Base-by-base conservation (phyloP, 495 filamentous ascomycete species). In the Penicillium verhagenii region DNA sequence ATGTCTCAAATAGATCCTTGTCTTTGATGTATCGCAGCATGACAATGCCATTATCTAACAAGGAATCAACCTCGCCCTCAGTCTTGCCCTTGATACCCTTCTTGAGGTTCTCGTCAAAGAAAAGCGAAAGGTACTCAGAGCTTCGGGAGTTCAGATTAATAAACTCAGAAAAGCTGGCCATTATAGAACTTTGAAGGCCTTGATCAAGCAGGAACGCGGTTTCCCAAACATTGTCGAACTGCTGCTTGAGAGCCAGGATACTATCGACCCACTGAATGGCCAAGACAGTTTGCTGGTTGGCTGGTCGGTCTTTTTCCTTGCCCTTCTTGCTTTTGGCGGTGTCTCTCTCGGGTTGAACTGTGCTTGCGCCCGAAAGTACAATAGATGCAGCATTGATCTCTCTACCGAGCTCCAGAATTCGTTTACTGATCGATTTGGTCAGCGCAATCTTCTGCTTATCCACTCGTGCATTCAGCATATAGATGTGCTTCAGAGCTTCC, bases 241-340 rank as follows among this genome's bases (percentile, higher is more conserved):
- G 96, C 59, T 86, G 86, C 65, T 97, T 97, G 5, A 99, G 75
- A 11, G 69, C 67, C 19, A 99, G 73, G 1, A 97, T 88, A 49
- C 94, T 91, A 59, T 96, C 89, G 3, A 99, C 95, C 94, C 94
- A 99, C 58, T 89, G 88, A 62, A 97, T 91, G 0, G 94, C 95
- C 1, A 90, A 85, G 4, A 79, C 76, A 1, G 95, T 97, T 58
- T 86, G 81, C 55, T 80, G 80, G 43, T 82, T 87, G 19, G 78
- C 68, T 0, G 79, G 73, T 69, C 68, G 75, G 25, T 76, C 73
- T 23, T 80, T 80, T 7, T 73, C 71, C 42, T 79, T 81, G n/a
- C 38, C 37, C 54, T 79, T 81, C 24, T 72, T 76, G 1, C 4
- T 6, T 13, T 65, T 68, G 4, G 67, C 61, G 7, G 60, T 65